phyloP scores from a whole-genome alignment of 129 eudicot species.

The Heracleum sosnowskyi region DNA sequence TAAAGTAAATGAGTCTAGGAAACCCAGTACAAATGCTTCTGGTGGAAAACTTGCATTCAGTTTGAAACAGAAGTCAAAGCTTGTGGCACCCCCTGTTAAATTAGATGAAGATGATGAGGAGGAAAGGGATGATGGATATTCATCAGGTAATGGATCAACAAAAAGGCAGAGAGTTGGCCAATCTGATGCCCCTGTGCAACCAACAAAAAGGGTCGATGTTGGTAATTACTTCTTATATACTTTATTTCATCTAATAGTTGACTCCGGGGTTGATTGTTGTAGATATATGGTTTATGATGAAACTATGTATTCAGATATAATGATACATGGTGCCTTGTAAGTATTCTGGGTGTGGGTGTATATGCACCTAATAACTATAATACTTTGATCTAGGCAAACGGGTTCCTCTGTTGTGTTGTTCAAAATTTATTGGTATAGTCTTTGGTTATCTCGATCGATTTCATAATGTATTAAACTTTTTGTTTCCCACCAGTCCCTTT shows the following conservation, averaged over 20 bases:
- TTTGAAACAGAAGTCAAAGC: constrained; percentile 88
- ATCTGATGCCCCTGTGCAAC: constrained; percentile 30
- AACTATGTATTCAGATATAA: background rate
- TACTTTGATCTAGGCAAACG: background rate
- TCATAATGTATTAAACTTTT: background rate
- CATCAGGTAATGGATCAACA: constrained; percentile 40
- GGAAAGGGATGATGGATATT: constrained; percentile 36
- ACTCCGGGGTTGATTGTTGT: background rate
- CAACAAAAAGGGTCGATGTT: constrained; percentile 54
- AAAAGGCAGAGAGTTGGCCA: constrained; percentile 70
- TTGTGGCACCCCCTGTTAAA: constrained; percentile 80
- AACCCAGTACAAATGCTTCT: constrained; percentile 38
- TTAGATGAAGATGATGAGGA: constrained; percentile 87
- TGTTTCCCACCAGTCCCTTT: background rate
- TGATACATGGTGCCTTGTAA: constrained; percentile 3
- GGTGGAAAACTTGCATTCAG: constrained; percentile 93
- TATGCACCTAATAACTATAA: background rate
- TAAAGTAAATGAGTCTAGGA: constrained; percentile 30
- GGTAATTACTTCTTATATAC: constrained; percentile 58
- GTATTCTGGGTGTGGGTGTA: background rate
- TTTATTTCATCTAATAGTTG: background rate
- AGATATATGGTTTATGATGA: background rate
- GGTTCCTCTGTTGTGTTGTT: background rate
- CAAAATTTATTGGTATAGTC: background rate
- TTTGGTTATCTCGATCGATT: background rate